Evolutionary conservation across 768 basidiomycete species (phyloP).

Genomic region (Stropharia rugosoannulata): DNA sequence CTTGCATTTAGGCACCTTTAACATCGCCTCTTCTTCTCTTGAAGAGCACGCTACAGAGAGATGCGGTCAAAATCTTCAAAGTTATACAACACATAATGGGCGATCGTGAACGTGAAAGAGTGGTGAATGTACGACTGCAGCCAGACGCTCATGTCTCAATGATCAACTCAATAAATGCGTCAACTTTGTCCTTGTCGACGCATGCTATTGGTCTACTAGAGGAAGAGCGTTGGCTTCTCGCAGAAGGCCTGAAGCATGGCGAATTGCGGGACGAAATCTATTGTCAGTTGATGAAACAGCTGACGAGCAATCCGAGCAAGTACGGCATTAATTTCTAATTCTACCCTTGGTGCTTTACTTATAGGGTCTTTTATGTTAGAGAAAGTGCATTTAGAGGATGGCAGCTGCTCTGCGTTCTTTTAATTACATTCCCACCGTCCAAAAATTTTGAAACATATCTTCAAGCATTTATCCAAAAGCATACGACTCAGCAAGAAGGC

Average conservation of each 20-base stretch:
- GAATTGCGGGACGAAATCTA: conserved; percentile 94
- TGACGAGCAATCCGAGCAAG: conserved; percentile 79
- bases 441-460: conserved; percentile 90
- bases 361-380: conserved; percentile 34
- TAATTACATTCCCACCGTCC: conserved; percentile 92
- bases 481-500: conserved; percentile 65
- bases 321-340: conserved; percentile 32
- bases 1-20: conserved; percentile 50
- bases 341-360: not conserved
- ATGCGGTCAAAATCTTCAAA: conserved; percentile 85
- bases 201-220: conserved; percentile 54
- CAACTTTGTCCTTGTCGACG: conserved; percentile 43
- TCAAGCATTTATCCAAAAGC: conserved; percentile 73
- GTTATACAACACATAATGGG: conserved; percentile 93
- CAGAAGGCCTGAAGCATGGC: conserved; percentile 74
- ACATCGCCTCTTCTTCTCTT: conserved; percentile 73
- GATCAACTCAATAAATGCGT: conserved; percentile 41
- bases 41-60: conserved; percentile 62
- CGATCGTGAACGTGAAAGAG: conserved; percentile 75
- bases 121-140: conserved; percentile 47
- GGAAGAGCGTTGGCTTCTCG: conserved; percentile 85
- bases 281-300: conserved; percentile 90
- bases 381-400: conserved; percentile 90
- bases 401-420: conserved; percentile 87
- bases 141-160: conserved; percentile 44